Conservation (phyloP, 768 basidiomycete genomes). For the Suillus ampliporus region DNA sequence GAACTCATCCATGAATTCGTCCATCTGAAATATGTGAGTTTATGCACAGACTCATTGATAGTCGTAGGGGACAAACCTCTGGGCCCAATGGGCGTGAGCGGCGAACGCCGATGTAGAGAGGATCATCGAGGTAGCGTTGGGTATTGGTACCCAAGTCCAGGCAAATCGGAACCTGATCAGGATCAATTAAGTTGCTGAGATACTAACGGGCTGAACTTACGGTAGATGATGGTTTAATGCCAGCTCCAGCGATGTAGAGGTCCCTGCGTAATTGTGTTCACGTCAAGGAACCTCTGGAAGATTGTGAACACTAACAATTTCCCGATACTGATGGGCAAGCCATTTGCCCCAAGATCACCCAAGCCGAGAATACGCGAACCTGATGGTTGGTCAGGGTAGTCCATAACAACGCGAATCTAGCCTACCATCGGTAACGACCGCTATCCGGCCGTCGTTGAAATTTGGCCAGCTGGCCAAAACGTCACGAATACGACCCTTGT, state of each 20-base stretch:
- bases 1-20: slow-evolving; percentile 78
- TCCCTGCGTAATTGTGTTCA: slow-evolving; percentile 42
- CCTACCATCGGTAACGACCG: slow-evolving; percentile 78
- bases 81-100: slow-evolving; percentile 51
- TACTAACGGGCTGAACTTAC: slow-evolving; percentile 21
- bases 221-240: slow-evolving; percentile 58
- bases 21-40: slow-evolving; percentile 50
- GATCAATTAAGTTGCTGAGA: not conserved
- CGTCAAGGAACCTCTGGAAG: slow-evolving; percentile 6
- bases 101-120: slow-evolving; percentile 76
- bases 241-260: slow-evolving; percentile 75
- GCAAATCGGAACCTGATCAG: slow-evolving; percentile 60
- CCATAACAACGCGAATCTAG: not conserved
- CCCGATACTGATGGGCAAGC: slow-evolving; percentile 65
- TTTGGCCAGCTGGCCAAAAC: slow-evolving; percentile 60
- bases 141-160: slow-evolving; percentile 83
- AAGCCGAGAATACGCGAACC: slow-evolving; percentile 79
- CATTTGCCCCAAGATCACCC: slow-evolving; percentile 49
- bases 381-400: slow-evolving; percentile 22
- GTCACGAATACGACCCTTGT: slow-evolving; percentile 66
- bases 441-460: slow-evolving; percentile 56
- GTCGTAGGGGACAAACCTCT: slow-evolving; percentile 42
- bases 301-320: slow-evolving; percentile 58
- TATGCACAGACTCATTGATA: not conserved
- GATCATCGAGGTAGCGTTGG: slow-evolving; percentile 65